Evolutionary conservation across 176 grass and related monocot genomes (phyloP).

Genomic region (Leersia perrieri): DNA sequence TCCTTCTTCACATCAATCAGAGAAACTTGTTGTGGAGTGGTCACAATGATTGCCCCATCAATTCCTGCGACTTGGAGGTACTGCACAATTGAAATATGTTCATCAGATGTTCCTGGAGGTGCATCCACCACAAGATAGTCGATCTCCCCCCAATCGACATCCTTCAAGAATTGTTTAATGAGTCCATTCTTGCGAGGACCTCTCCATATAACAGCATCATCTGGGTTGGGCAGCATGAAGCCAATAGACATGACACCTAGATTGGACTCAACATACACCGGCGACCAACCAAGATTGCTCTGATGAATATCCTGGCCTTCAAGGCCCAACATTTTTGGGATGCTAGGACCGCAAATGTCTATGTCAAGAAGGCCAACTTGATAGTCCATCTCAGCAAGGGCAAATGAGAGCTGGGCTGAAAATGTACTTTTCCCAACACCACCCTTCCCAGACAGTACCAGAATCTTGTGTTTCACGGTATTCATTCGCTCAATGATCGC

Average conservation of each 20-base stretch:
- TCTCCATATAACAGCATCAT: constrained; percentile 74
- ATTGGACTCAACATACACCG: constrained; percentile 66
- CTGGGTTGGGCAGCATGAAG: constrained; percentile 62
- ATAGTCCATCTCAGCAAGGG: constrained; percentile 50
- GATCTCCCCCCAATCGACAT: constrained; percentile 79
- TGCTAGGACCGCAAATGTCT: constrained; percentile 76
- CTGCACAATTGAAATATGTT: constrained; percentile 64
- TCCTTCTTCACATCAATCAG: constrained; percentile 71
- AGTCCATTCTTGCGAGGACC: constrained; percentile 74
- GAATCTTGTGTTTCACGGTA: constrained; percentile 64
- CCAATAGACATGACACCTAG: constrained; percentile 86
- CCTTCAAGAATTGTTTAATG: constrained; percentile 85
- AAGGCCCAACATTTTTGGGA: constrained; percentile 74
- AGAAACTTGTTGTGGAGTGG: constrained; percentile 59
- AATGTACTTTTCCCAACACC: constrained; percentile 77
- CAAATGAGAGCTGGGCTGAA: constrained; percentile 69
- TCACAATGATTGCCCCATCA: constrained; percentile 57
- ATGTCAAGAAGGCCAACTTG: constrained; percentile 74
- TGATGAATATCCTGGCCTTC: constrained; percentile 70
- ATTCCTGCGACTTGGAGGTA: constrained; percentile 55
- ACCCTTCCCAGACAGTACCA: constrained; percentile 74
- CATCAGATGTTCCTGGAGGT: constrained; percentile 67
- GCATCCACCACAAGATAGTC: constrained; percentile 79
- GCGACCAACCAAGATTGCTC: constrained; percentile 74
- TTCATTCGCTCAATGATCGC: constrained; percentile 65